These are phyloP conservation scores for Thelephora aurantiotincta DNA, from an alignment of 768 basidiomycete species.

Conservation along the genomic window DNA sequence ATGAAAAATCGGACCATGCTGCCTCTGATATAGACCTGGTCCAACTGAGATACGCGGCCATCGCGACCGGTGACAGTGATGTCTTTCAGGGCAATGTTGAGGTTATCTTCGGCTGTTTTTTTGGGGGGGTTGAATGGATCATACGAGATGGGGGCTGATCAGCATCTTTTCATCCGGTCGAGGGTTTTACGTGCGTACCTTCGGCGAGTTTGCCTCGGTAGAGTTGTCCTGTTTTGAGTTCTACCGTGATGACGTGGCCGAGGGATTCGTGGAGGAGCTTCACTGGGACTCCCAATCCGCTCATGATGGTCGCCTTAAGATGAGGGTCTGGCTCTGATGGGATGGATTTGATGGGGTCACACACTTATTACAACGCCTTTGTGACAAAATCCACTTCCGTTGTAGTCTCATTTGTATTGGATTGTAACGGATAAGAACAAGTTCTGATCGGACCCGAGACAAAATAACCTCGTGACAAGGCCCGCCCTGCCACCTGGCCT, in stretches of 20 bases:
- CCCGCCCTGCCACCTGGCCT: no score
- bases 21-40: slow-evolving; percentile 97
- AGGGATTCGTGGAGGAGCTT: slow-evolving; percentile 94
- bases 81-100: slow-evolving; percentile 91
- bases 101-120: slow-evolving; percentile 85
- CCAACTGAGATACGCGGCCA: slow-evolving; percentile 95
- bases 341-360: no score
- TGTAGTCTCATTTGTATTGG: no score
- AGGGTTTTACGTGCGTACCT: slow-evolving; percentile 35
- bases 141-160: slow-evolving; percentile 6
- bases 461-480: no score
- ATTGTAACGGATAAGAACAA: no score
- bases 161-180: not conserved
- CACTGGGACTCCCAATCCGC: slow-evolving; percentile 81
- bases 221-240: slow-evolving; percentile 93
- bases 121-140: slow-evolving; percentile 7
- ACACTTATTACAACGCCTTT: no score
- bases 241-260: slow-evolving; percentile 95
- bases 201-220: slow-evolving; percentile 96
- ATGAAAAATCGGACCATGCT: slow-evolving; percentile 99
- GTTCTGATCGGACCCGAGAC: no score
- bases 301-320: slow-evolving; percentile 25
- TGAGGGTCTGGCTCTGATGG: not conserved
- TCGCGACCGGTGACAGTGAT: slow-evolving; percentile 97
- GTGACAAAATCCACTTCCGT: no score